Conservation (phyloP, 2,329 filamentous ascomycete genomes). For the Colletotrichum tabaci region DNA sequence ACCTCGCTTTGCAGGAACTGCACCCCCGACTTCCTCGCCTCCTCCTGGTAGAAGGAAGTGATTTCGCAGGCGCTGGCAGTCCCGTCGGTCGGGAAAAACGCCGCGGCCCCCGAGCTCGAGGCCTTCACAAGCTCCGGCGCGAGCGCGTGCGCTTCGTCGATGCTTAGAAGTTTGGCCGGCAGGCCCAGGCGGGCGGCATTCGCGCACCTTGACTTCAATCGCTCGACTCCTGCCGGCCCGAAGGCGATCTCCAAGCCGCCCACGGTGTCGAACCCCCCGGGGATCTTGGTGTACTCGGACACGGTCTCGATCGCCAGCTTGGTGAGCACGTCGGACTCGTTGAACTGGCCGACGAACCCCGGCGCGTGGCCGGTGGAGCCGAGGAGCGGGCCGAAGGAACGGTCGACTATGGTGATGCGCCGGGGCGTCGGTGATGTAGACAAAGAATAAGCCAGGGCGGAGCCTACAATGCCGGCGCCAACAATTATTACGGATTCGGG, state of each 20-base stretch:
- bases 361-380: constrained; percentile 34
- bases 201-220: constrained; percentile 1
- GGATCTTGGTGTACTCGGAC: constrained; percentile 26
- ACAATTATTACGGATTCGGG: constrained; percentile 53
- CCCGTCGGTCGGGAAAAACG: constrained; percentile 22
- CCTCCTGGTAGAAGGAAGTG: constrained; percentile 24
- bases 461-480: constrained; percentile 55
- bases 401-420: constrained; percentile 18
- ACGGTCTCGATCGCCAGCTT: constrained; percentile 22
- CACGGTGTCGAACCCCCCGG: constrained; percentile 22
- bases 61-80: constrained; percentile 22
- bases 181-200: constrained; percentile 4
- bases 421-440: constrained; percentile 1
- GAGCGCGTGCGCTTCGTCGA: constrained; percentile 9
- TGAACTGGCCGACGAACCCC: constrained; percentile 31
- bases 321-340: constrained; percentile 30
- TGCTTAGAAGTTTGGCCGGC: constrained; percentile 12
- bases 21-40: constrained; percentile 10
- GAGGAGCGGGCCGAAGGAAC: constrained; percentile 20
- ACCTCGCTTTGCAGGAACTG: constrained; percentile 1
- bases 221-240: background rate
- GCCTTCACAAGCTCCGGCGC: constrained; percentile 24
- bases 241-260: constrained; percentile 25
- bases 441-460: constrained; percentile 55
- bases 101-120: constrained; percentile 8